Evolutionary conservation across 352 stramenopile genomes (phyloP).

Genomic region (Pythium apleroticum): DNA sequence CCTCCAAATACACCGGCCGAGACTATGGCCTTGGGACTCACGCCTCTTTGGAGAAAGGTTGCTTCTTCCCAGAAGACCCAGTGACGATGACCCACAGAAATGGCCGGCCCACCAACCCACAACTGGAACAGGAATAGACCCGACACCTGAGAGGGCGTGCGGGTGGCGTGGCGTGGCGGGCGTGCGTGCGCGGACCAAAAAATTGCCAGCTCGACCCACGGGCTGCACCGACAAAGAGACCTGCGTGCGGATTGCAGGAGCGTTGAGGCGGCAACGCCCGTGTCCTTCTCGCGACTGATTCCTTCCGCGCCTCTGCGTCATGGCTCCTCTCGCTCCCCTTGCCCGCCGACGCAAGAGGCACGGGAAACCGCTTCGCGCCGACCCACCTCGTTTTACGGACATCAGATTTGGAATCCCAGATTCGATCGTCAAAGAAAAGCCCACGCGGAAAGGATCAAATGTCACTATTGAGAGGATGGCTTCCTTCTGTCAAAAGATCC

Average conservation of each 20-base stretch:
- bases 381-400: constrained; percentile 7
- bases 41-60: constrained; percentile 8
- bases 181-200: constrained; percentile 11
- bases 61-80: neutral
- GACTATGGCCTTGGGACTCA: too few species aligned
- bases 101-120: neutral
- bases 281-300: constrained; percentile 9
- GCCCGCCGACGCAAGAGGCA: constrained; percentile 1
- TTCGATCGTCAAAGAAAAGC: too few species aligned
- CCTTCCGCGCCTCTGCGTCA: constrained; percentile 7
- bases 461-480: constrained; percentile 16
- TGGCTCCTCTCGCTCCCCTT: neutral
- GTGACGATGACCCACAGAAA: neutral
- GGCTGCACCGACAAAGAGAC: neutral
- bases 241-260: neutral
- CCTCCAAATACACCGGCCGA: neutral
- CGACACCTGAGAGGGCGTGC: neutral
- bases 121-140: neutral
- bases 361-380: constrained; percentile 1
- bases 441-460: neutral
- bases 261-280: neutral
- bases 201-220: neutral
- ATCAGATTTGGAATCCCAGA: neutral
- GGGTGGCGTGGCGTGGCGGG: neutral
- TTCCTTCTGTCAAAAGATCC: constrained; percentile 22